Conservation (phyloP, 1,139 yeast species). For the Pichia sp. region DNA sequence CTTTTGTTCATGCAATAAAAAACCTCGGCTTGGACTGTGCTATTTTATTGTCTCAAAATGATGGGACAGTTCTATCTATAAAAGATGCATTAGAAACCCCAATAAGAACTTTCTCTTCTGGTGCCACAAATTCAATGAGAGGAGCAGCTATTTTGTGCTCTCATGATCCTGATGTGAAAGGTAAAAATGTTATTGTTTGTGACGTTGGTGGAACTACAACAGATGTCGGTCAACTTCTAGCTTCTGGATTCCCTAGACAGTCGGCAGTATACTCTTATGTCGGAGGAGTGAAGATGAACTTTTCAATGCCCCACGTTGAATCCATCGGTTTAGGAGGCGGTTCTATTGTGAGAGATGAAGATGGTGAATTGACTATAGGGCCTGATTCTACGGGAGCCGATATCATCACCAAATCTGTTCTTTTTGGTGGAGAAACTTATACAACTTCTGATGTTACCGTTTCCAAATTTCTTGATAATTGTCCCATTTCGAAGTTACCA, state of each 20-base stretch:
- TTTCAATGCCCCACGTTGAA: constrained; percentile 5
- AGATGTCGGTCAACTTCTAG: constrained; percentile 3
- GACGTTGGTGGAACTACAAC: constrained; percentile 7
- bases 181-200: background rate
- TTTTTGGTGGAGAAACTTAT: constrained; percentile 5
- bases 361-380: constrained; percentile 1
- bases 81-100: constrained; percentile 2
- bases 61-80: constrained; percentile 2
- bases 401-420: background rate
- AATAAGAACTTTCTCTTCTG: constrained; percentile 5
- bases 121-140: constrained; percentile 8
- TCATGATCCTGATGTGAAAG: constrained; percentile 1
- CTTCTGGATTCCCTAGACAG: constrained; percentile 7
- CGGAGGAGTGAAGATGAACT: constrained; percentile 3
- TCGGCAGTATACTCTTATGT: constrained; percentile 1
- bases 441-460: constrained; percentile 4
- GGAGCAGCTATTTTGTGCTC: constrained; percentile 3
- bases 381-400: constrained; percentile 5
- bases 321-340: constrained; percentile 6
- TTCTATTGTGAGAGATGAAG: background rate
- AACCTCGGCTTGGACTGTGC: background rate
- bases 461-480: too few relatives aligned
- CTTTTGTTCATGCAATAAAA: background rate
- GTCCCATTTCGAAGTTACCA: background rate
- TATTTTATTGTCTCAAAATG: constrained; percentile 4